Evolutionary conservation across 129 eudicot species (phyloP), one percentile per base, ranked within the genome.

Genomic region (Arctium minus): DNA sequence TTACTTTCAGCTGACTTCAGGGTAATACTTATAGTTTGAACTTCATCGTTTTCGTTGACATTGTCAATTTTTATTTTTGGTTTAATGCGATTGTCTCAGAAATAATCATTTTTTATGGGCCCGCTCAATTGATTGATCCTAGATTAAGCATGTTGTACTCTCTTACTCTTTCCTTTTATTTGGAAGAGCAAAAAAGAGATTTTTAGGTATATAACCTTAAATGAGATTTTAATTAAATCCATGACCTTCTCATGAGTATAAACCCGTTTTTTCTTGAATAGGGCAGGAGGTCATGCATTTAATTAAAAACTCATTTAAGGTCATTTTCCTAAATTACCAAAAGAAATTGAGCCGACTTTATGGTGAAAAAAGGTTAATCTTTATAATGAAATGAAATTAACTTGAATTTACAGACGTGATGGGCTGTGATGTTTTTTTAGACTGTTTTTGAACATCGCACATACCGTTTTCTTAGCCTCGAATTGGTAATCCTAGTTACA

Each of bases 291-390:
- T n/a, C n/a, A n/a, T n/a, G n/a, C n/a, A n/a, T n/a, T n/a, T n/a
- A n/a, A n/a, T n/a, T n/a, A n/a, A n/a, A n/a, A n/a, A n/a, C n/a
- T n/a, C n/a, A n/a, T n/a, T n/a, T n/a, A n/a, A n/a, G n/a, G n/a
- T n/a, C n/a, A n/a, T n/a, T n/a, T n/a, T n/a, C n/a, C n/a, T n/a
- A n/a, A n/a, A 27, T n/a, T 31, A 27, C 2, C 30, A 8, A 72
- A 12, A 50, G 37, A 32, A 56, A 56, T 4, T 17, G 67, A 56
- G 8, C 67, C 7, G 0, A 56, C 1, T 56, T 56, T 56, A 68
- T 60, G 42, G 79, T 81, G 64, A 73, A 81, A 73, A 81, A 81
- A 72, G 17, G 39, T 79, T 42, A 40, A 29, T 73, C 74, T 81
- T 75, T 62, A 75, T 31, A 32, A n/a, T 29, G 48, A 74, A 81